These are phyloP conservation scores for Cryoendolithus antarcticus DNA, from an alignment of 2,329 filamentous ascomycete genomes.

Conservation along the genomic window DNA sequence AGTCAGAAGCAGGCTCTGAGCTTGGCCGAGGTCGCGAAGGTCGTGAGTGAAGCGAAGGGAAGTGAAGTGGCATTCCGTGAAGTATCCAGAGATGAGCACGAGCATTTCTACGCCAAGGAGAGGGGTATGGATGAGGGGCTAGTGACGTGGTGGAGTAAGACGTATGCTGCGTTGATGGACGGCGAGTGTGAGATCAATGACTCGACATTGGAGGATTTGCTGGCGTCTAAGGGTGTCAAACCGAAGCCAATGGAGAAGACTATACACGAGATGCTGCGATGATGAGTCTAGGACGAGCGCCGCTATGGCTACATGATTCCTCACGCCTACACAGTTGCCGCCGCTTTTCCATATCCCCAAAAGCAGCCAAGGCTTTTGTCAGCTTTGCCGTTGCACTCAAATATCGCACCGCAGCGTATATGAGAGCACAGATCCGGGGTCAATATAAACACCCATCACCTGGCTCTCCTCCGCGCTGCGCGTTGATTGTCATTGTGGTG, in stretches of 20 bases:
- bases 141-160: conserved; percentile 35
- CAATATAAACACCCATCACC: too few relatives aligned
- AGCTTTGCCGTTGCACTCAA: too few relatives aligned
- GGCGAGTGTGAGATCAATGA: conserved; percentile 33
- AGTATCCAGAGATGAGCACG: conserved; percentile 28
- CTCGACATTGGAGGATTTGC: conserved; percentile 26
- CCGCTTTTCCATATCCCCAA: too few relatives aligned
- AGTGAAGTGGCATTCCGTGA: conserved; percentile 25
- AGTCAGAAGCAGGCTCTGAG: conserved; percentile 16
- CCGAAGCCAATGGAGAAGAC: conserved; percentile 29
- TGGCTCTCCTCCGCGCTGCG: too few relatives aligned
- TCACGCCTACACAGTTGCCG: too few relatives aligned
- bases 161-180: conserved; percentile 31
- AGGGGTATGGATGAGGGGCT: conserved; percentile 23
- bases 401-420: too few relatives aligned
- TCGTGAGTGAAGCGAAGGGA: conserved; percentile 14
- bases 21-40: conserved; percentile 17
- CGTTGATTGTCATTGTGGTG: too few relatives aligned
- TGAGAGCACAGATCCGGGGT: too few relatives aligned
- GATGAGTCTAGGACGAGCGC: not conserved
- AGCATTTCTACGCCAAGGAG: conserved; percentile 27
- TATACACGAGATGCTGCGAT: conserved; percentile 28
- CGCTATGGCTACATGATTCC: too few relatives aligned
- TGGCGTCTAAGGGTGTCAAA: conserved; percentile 23
- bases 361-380: too few relatives aligned